phyloP scores from a whole-genome alignment of 176 grass and related monocot genomes.

The Oryza meridionalis region DNA sequence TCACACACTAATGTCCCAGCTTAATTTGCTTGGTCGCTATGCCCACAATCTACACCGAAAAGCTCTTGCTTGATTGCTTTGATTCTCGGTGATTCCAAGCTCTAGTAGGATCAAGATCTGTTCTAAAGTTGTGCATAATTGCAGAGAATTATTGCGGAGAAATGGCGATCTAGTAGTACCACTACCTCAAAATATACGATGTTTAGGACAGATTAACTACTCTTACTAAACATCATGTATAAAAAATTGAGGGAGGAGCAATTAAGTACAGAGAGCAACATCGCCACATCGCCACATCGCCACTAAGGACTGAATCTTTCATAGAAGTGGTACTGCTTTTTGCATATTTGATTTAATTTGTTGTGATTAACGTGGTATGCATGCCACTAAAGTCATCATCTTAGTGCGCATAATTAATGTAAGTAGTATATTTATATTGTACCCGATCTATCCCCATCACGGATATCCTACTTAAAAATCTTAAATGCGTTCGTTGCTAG shows the following conservation, averaged over 20 bases:
- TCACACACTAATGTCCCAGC: not conserved
- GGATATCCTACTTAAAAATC: not conserved
- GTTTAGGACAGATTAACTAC: no score
- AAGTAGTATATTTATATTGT: not conserved
- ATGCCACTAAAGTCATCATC: not conserved
- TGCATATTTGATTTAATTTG: not conserved
- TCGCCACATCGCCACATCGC: not conserved
- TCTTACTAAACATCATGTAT: no score
- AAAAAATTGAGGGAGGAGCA: not conserved
- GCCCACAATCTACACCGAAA: constrained; percentile 4
- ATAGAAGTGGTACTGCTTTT: not conserved
- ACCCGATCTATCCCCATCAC: constrained; percentile 2
- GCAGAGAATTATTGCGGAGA: constrained; percentile 12
- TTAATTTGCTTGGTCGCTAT: not conserved
- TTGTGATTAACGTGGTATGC: constrained; percentile 5
- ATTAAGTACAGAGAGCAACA: not conserved
- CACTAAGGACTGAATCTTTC: not conserved
- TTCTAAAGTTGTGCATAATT: constrained; percentile 32
- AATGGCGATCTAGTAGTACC: not conserved
- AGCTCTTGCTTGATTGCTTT: constrained; percentile 20
- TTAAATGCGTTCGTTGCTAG: not conserved
- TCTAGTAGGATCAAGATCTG: constrained; percentile 27
- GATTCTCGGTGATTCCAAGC: not conserved
- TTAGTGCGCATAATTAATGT: not conserved
- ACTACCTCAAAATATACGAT: no score